A percentile compares a stretch with the other conserved stretches of the same genome.
These are phyloP conservation scores for Monosporozyma unispora DNA, from an alignment of 805 yeast species.

Conservation along the genomic window DNA sequence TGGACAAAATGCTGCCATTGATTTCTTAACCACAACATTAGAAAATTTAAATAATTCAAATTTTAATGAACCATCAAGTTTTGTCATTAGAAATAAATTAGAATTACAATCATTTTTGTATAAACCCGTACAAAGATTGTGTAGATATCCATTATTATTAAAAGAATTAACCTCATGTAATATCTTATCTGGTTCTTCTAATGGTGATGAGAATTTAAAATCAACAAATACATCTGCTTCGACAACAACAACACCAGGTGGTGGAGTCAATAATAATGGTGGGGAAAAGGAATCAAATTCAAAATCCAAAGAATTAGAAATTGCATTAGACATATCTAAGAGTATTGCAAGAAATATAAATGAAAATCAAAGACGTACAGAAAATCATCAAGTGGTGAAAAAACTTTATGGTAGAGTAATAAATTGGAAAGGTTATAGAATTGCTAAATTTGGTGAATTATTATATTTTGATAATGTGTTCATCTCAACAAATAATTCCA, in stretches of 20 bases:
- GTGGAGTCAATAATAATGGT: neutral
- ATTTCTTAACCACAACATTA: slow-evolving; percentile 45
- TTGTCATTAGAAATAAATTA: slow-evolving; percentile 73
- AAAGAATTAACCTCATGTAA: slow-evolving; percentile 49
- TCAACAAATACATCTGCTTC: neutral
- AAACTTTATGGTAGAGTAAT: slow-evolving; percentile 64
- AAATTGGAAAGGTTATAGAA: slow-evolving; percentile 88
- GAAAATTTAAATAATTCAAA: slow-evolving; percentile 35
- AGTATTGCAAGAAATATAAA: slow-evolving; percentile 82
- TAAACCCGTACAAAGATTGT: slow-evolving; percentile 93
- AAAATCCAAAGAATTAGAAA: slow-evolving; percentile 46
- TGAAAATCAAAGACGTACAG: slow-evolving; percentile 88
- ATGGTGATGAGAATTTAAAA: slow-evolving; percentile 1
- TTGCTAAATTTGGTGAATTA: slow-evolving; percentile 75
- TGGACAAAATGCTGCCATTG: slow-evolving; percentile 81
- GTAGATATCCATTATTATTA: slow-evolving; percentile 83
- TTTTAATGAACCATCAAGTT: slow-evolving; percentile 28
- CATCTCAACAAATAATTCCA: slow-evolving; percentile 34
- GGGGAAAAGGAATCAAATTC: neutral
- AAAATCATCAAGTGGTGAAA: slow-evolving; percentile 63
- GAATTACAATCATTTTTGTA: slow-evolving; percentile 84
- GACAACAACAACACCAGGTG: neutral
- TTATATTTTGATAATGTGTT: slow-evolving; percentile 64
- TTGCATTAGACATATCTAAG: slow-evolving; percentile 66
- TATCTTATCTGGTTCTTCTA: neutral